Evolutionary conservation across 441 rosid genomes (phyloP), one percentile per base, ranked within the genome.

Genomic region (Pelargonium australe): DNA sequence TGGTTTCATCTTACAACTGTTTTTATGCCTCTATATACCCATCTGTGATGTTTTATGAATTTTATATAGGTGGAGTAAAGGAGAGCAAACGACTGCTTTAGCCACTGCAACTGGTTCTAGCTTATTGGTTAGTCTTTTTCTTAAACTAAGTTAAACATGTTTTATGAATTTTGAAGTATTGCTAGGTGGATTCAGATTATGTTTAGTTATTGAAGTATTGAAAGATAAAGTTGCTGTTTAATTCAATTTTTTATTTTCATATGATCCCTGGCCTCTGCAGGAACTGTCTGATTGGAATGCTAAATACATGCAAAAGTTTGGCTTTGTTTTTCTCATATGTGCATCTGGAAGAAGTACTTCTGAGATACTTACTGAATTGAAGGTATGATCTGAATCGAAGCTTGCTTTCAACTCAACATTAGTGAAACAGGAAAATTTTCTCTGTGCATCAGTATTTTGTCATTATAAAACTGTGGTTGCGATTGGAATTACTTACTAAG

Each of bases 1-100:
- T 23, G 25, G 25, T 23, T 23, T 23, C 25, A 23, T 23, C 25
- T 23, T 23, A 23, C 25, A 23, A 23, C 25, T 2, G 25, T 23
- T 23, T 23, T 23, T 23, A 23, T 23, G 16, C 57, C 57, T 49
- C 2, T 13, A 1, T 49, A 16, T 47, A 5, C 2, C 4, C 57
- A 14, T 51, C 5, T 51, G 58, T 51, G 14, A 51, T 51, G 58
- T 47, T 47, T 11, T 16, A 51, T n/a, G 58, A 51, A 28, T 31
- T 20, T 9, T 68, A 31, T 68, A 63, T 60, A 82, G 89, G 75
- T 81, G 85, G 86, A 88, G 95, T 70, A 82, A 77, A 53, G 83
- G 87, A 68, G 96, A 92, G 82, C 93, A 92, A 75, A 83, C 98
- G 19, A 84, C 85, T 17, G 98, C 96, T 70, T 72, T 88, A 60